Base-by-base conservation (phyloP, 768 basidiomycete species). In the Rhizopogon vesiculosus region DNA sequence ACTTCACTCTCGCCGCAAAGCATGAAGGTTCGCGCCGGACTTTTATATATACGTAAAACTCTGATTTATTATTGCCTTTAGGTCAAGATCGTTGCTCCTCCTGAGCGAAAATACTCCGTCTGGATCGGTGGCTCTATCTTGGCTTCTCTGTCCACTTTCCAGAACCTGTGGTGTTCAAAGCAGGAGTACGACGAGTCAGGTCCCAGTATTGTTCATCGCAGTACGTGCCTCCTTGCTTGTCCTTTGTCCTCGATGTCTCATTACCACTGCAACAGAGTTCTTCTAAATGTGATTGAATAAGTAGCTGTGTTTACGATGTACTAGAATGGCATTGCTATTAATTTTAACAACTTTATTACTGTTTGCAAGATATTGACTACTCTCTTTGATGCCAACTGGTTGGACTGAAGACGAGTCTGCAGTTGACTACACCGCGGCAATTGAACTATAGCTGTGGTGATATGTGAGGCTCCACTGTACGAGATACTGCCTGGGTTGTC, bases 81-180 rank as follows among this genome's bases (percentile, higher is more conserved):
- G 81, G 87, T 93, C 76, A 93, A 92, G 84, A 92, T 94, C 55
- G 88, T 92, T 56, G 90, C 93, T 57, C 93, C 93, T 50, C 92
- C 93, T 53, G 93, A 96, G 79, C 79, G 93, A 64, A 96, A 92
- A 72, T 93, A 93, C 82, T 93, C 91, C 53, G 93, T 95, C 74
- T 97, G 94, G 91, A 93, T 93, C 64, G 89, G 89, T 76, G 89
- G 88, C 57, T 88, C 86, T 42, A 91, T 90, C 64, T 75, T 91
- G 62, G 93, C 93, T 44, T 93, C 91, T 33, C 82, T 97, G 49
- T 88, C 84, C 67, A 95, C 93, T 63, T 96, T 96, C 93, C 93
- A 96, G 78, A 94, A 93, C 70, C 76, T 95, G 75, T 97, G 94
- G 93, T 88, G 88, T 75, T 86, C 87, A 56, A 91, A 91, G 74